Conservation (phyloP, 805 yeast genomes). For the Cyberlindnera suaveolens region DNA sequence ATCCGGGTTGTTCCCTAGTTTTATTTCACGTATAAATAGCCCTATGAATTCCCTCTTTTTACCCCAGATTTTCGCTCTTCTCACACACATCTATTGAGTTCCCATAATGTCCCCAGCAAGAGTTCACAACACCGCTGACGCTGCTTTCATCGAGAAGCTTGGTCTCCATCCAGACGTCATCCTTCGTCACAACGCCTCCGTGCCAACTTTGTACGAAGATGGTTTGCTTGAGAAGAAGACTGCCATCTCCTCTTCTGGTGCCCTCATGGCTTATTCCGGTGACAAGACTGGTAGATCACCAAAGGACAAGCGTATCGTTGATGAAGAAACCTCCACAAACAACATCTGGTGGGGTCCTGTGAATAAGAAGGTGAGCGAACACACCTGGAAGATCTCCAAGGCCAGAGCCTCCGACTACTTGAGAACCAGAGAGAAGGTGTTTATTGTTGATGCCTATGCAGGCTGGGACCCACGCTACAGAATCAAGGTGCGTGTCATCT, state of each 20-base stretch:
- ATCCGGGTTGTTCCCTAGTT: neutral
- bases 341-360: conserved; percentile 99
- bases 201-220: conserved; percentile 91
- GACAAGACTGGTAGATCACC: conserved; percentile 97
- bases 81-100: neutral
- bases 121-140: conserved; percentile 13
- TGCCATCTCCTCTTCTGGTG: conserved; percentile 88
- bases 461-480: conserved; percentile 99
- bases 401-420: conserved; percentile 95
- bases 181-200: conserved; percentile 87
- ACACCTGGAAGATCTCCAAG: conserved; percentile 92
- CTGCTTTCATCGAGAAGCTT: conserved; percentile 25
- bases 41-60: neutral
- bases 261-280: conserved; percentile 93
- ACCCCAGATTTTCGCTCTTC: neutral
- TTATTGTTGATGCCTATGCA: conserved; percentile 93
- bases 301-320: conserved; percentile 95
- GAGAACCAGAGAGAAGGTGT: conserved; percentile 90
- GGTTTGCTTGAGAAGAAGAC: conserved; percentile 88
- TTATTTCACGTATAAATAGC: neutral
- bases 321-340: conserved; percentile 77
- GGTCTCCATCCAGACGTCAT: conserved; percentile 55
- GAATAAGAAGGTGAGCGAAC: conserved; percentile 87
- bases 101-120: conserved; percentile 24
- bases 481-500: conserved; percentile 89